Conservation (phyloP, 2,329 filamentous ascomycete genomes). For the Aureobasidium sp. region DNA sequence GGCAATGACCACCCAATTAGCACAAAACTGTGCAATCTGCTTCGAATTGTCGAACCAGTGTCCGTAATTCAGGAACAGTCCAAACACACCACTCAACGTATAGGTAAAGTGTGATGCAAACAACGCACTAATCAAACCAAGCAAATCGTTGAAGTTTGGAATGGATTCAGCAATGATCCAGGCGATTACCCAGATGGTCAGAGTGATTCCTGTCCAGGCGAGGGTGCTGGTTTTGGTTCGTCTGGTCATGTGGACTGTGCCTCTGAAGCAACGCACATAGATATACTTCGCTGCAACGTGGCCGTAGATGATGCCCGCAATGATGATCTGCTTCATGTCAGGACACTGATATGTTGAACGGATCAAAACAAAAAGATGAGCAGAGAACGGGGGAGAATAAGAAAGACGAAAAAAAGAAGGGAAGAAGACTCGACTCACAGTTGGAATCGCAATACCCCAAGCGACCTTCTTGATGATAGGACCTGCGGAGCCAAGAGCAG, state of each 20-base stretch:
- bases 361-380: no score
- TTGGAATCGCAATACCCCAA: constrained; percentile 63
- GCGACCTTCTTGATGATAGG: constrained; percentile 53
- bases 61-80: constrained; percentile 40
- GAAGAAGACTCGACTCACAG: constrained; percentile 24
- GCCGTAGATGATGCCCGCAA: constrained; percentile 64
- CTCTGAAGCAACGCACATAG: constrained; percentile 57
- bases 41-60: constrained; percentile 34
- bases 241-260: constrained; percentile 43
- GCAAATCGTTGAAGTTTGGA: constrained; percentile 15
- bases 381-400: no score
- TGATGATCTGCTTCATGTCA: constrained; percentile 47
- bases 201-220: constrained; percentile 54
- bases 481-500: constrained; percentile 57
- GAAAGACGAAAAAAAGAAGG: no score
- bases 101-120: constrained; percentile 58
- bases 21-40: constrained; percentile 35
- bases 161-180: constrained; percentile 56
- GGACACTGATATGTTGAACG: background rate
- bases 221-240: constrained; percentile 36
- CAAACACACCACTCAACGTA: constrained; percentile 21
- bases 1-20: constrained; percentile 36
- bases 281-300: constrained; percentile 61
- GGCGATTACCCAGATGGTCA: constrained; percentile 53
- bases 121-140: constrained; percentile 42